These are phyloP conservation scores for Corylus americana DNA, from an alignment of 306 rosid genomes.

Conservation along the genomic window DNA sequence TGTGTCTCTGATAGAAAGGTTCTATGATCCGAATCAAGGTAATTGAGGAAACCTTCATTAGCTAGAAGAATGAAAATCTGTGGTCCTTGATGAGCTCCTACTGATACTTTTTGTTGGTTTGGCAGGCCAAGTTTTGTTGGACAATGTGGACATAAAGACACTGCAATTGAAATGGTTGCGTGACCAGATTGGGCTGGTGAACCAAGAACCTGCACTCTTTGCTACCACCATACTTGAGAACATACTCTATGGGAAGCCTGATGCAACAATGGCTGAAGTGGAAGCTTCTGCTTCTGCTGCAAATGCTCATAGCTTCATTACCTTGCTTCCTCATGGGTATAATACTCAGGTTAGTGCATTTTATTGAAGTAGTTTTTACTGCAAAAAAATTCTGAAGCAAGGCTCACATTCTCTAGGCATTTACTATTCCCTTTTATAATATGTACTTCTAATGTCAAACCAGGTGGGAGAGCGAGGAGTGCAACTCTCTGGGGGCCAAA, in stretches of 20 bases:
- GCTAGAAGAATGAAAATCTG: background rate
- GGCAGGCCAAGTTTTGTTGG: constrained; percentile 86
- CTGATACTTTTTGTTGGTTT: constrained; percentile 22
- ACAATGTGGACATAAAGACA: constrained; percentile 79
- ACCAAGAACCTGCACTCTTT: constrained; percentile 97
- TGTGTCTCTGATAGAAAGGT: constrained; percentile 93
- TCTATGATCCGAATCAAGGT: constrained; percentile 97
- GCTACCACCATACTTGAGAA: constrained; percentile 96
- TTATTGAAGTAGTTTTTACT: background rate
- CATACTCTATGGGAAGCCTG: constrained; percentile 87
- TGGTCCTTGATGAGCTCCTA: background rate
- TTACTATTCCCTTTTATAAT: constrained; percentile 6
- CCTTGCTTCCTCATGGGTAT: constrained; percentile 86
- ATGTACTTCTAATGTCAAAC: constrained; percentile 8
- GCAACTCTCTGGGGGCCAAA: constrained; percentile 95
- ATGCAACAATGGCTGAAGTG: constrained; percentile 85
- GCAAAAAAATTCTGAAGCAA: background rate
- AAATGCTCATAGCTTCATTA: constrained; percentile 91
- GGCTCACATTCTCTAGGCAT: background rate
- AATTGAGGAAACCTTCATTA: constrained; percentile 11
- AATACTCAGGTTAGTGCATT: constrained; percentile 73
- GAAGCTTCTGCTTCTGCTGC: constrained; percentile 91
- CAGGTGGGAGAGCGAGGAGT: constrained; percentile 98
- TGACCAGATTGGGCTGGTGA: constrained; percentile 93
- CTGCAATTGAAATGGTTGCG: constrained; percentile 88